A percentile compares a stretch with the other conserved stretches of the same genome.
Conservation (phyloP, 192 early-diverging fungal species). For the Podila verticillata region DNA sequence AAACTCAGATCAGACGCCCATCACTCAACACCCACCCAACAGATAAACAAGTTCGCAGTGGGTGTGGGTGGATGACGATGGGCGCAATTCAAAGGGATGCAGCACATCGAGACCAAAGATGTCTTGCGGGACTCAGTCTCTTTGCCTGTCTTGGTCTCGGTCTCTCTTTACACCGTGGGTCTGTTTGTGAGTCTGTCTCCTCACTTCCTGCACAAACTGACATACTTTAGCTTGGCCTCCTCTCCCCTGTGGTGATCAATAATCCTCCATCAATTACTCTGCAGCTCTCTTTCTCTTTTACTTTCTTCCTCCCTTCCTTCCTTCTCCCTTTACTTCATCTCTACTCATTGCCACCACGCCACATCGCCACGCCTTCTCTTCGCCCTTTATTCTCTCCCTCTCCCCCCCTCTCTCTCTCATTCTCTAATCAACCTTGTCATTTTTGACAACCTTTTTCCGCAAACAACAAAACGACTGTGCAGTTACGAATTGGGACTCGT, state of each 20-base stretch:
- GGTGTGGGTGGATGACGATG: not conserved
- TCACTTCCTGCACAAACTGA: too few species aligned
- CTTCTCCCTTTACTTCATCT: not conserved
- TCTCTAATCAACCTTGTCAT: not conserved
- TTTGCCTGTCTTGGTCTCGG: not conserved
- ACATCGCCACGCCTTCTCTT: not conserved
- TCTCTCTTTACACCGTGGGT: not conserved
- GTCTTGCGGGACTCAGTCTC: not conserved
- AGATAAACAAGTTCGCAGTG: not conserved
- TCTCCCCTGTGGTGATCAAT: too few species aligned
- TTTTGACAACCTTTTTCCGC: not conserved
- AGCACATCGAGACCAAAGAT: not conserved
- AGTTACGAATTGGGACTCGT: too few species aligned
- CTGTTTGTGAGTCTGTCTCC: too few species aligned
- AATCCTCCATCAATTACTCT: too few species aligned
- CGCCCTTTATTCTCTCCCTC: not conserved
- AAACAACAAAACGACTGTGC: not conserved
- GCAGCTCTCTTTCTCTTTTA: not conserved
- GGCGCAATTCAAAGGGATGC: not conserved
- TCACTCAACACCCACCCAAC: not conserved
- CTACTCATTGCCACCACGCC: not conserved
- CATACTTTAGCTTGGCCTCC: too few species aligned
- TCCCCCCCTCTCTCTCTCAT: not conserved
- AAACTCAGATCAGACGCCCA: too few species aligned
- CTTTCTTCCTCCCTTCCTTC: slow-evolving; percentile 2